Percentiles rank a stretch among this genome's conserved stretches.
phyloP scores from a whole-genome alignment of 345 rosid genomes.

The Physaria fendleri region DNA sequence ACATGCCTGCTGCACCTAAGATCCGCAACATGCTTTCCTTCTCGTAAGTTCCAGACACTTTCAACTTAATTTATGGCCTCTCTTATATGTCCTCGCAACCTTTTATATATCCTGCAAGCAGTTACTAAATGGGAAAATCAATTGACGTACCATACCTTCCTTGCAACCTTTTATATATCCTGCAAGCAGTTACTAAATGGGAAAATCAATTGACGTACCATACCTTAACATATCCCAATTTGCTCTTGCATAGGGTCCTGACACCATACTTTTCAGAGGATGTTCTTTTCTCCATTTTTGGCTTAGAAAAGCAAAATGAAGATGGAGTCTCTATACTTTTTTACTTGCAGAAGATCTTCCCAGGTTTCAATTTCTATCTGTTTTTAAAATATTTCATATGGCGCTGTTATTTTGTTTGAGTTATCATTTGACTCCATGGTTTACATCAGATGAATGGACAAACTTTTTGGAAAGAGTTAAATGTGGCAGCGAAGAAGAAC shows the following conservation, averaged over 20 bases:
- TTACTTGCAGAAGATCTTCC: constrained; percentile 76
- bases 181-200: not conserved
- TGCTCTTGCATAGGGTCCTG: constrained; percentile 44
- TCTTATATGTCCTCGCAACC: not conserved
- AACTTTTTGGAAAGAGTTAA: constrained; percentile 59
- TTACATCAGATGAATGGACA: constrained; percentile 64
- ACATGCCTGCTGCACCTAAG: constrained; percentile 62
- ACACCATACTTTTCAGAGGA: constrained; percentile 79
- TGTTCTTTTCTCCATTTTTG: constrained; percentile 53
- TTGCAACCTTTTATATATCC: not conserved
- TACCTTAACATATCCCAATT: constrained; percentile 1
- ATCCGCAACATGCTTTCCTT: constrained; percentile 62
- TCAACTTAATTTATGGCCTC: constrained; percentile 3
- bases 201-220: not conserved
- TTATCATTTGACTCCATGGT: constrained; percentile 20
- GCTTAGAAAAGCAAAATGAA: constrained; percentile 57
- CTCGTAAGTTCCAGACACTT: constrained; percentile 36
- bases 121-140: not conserved
- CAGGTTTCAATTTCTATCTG: constrained; percentile 40
- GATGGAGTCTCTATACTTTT: constrained; percentile 81
- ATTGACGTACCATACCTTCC: not conserved
- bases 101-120: not conserved
- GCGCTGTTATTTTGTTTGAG: constrained; percentile 5
- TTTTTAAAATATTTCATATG: not conserved
- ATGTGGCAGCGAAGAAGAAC: constrained; percentile 44